Percentiles rank a stretch among this genome's conserved stretches.
These are phyloP conservation scores for Groenewaldozyma auringiensis DNA, from an alignment of 1,139 yeast species.

Conservation along the genomic window DNA sequence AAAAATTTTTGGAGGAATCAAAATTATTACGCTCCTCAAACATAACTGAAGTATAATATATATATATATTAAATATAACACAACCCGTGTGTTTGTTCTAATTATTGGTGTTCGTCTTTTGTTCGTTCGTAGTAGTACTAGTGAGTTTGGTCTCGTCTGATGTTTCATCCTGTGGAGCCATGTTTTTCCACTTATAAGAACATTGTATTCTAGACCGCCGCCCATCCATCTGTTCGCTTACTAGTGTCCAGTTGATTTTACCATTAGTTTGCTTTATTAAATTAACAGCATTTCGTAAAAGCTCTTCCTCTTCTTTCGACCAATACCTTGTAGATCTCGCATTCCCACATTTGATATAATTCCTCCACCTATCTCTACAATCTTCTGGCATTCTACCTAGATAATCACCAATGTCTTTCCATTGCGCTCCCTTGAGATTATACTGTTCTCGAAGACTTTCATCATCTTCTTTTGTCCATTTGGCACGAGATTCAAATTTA, in stretches of 20 bases:
- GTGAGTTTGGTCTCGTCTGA: not conserved
- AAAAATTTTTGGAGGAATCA: constrained; percentile 1
- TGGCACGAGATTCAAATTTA: constrained; percentile 76
- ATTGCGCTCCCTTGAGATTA: constrained; percentile 62
- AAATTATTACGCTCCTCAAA: constrained; percentile 3
- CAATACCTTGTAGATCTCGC: constrained; percentile 70
- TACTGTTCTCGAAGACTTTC: constrained; percentile 54
- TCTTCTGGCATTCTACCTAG: constrained; percentile 96
- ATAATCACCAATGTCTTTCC: constrained; percentile 72
- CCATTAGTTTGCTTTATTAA: constrained; percentile 28
- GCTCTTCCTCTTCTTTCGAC: constrained; percentile 64
- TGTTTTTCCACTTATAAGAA: constrained; percentile 87
- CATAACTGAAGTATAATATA: constrained; percentile 6
- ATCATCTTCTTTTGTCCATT: constrained; percentile 83
- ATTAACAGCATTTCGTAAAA: constrained; percentile 49
- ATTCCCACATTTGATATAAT: constrained; percentile 83
- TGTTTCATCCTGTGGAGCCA: constrained; percentile 39
- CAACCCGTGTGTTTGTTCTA: not conserved
- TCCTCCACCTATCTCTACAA: constrained; percentile 93
- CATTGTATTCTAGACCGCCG: constrained; percentile 85
- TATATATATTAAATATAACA: not conserved
- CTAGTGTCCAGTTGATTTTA: constrained; percentile 79
- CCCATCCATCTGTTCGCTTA: constrained; percentile 85
- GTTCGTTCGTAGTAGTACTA: too few species aligned
- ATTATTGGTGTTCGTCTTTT: constrained; percentile 1